Conservation (phyloP, 108 stramenopile genomes). For the Poteriospumella lacustris region DNA sequence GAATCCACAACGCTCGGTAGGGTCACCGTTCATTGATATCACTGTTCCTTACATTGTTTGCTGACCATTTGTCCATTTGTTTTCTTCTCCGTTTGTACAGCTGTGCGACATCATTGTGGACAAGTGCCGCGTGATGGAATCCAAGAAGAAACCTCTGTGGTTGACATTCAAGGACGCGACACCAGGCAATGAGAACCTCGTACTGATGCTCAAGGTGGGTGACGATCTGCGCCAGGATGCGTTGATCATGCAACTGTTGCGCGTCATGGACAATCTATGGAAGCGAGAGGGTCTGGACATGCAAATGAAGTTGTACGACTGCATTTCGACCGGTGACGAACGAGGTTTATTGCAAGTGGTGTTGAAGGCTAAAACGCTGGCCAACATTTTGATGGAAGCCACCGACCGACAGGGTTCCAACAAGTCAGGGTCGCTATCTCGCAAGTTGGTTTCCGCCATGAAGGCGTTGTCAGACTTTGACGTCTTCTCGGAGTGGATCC, state of each 20-base stretch:
- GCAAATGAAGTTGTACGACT: conserved; percentile 46
- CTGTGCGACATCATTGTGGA: conserved; percentile 32
- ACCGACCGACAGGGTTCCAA: background rate
- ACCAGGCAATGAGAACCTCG: conserved; percentile 20
- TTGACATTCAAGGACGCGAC: conserved; percentile 41
- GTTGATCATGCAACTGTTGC: conserved; percentile 58
- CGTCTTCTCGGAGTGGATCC: conserved; percentile 3
- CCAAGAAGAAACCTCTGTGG: conserved; percentile 49
- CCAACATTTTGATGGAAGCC: conserved; percentile 25
- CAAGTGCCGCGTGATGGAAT: conserved; percentile 46
- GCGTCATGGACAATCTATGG: conserved; percentile 60
- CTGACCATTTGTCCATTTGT: background rate
- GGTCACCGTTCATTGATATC: background rate
- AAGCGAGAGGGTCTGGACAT: conserved; percentile 47
- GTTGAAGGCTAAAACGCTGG: conserved; percentile 17
- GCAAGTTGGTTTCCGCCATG: conserved; percentile 4
- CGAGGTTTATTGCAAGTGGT: conserved; percentile 21
- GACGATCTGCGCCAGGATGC: conserved; percentile 65
- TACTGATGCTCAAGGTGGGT: conserved; percentile 54
- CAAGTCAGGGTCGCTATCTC: background rate
- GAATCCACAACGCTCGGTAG: background rate
- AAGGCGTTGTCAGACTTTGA: background rate
- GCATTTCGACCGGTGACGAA: conserved; percentile 51
- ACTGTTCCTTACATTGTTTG: conserved; percentile 22
- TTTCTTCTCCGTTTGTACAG: background rate